These are phyloP conservation scores for Entoloma clypeatum DNA, from an alignment of 1,284 basidiomycete genomes.

Conservation along the genomic window DNA sequence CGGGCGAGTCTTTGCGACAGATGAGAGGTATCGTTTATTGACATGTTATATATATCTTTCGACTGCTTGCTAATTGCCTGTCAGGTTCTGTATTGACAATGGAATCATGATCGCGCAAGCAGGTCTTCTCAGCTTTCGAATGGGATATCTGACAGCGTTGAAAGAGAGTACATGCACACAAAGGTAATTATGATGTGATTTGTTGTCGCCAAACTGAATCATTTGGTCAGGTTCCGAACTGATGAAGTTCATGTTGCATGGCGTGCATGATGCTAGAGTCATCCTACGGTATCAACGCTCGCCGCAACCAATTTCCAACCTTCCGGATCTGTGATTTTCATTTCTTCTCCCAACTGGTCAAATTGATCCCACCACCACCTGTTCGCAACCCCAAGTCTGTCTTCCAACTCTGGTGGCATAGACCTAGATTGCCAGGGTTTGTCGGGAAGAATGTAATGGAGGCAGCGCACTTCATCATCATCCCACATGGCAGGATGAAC, in stretches of 20 bases:
- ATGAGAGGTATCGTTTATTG: constrained; percentile 69
- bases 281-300: constrained; percentile 38
- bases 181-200: constrained; percentile 45
- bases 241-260: constrained; percentile 89
- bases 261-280: constrained; percentile 48
- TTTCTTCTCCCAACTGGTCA: constrained; percentile 45
- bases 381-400: constrained; percentile 47
- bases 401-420: constrained; percentile 24
- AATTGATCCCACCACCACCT: constrained; percentile 78
- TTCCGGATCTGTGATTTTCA: constrained; percentile 42
- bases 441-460: constrained; percentile 73
- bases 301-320: constrained; percentile 51
- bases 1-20: constrained; percentile 92
- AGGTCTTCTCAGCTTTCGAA: constrained; percentile 86
- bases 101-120: constrained; percentile 99
- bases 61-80: neutral
- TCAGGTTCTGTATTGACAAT: constrained; percentile 97
- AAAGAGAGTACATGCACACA: constrained; percentile 86
- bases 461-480: constrained; percentile 71
- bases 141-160: constrained; percentile 84
- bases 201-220: constrained; percentile 9
- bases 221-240: constrained; percentile 73
- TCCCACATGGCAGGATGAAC: constrained; percentile 73
- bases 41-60: neutral
- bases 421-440: constrained; percentile 69